Base-by-base conservation (phyloP, 148 eudicot genomes). In the Rhododendron ovatum region DNA sequence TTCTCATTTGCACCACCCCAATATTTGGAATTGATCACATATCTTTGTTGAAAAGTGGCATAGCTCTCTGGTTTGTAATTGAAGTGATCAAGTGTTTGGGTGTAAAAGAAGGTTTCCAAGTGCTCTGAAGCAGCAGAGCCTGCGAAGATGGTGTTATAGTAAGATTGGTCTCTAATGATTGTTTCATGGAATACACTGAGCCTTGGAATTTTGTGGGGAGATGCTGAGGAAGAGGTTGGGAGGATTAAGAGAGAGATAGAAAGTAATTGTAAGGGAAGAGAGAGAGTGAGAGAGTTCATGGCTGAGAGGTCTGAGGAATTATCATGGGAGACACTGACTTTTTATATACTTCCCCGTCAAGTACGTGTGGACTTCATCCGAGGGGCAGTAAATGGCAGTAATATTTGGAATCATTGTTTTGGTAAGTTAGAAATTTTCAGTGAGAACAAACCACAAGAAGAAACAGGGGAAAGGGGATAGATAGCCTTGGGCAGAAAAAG, bases 11-110 rank as follows among this genome's bases (percentile, higher is more conserved):
- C 82, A 18, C 83, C 87, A 45, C 87, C 87, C 87, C 87, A 85
- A 15, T 85, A 78, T 59, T 78, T 61, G 14, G 69, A 43, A 24
- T 85, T 85, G 30, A 85, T 65, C 20, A 61, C 48, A 11, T 85
- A 85, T 20, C 78, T 85, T 35, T 85, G 87, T 8, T 45, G 30
- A n/a, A 85, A 85, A 39, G 57, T 78, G 4, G 57, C 37, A 15
- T 79, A 85, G 20, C 87, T 80, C 15, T 80, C 83, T 6, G 87
- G 87, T 28, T 15, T 65, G 20, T 85, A 85, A 18, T 59, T 78
- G 78, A 85, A 85, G 43, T 85, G 87, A 65, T 85, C 87, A 47
- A 79, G 82, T n/a, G 87, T 85, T 65, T 85, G 87, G 69, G 50
- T 79, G 87, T 85, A 80, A 33, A 61, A 78, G 65, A 43, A 61